Base-by-base conservation (phyloP, 495 filamentous ascomycete species). In the Trichoderma asperelloides region DNA sequence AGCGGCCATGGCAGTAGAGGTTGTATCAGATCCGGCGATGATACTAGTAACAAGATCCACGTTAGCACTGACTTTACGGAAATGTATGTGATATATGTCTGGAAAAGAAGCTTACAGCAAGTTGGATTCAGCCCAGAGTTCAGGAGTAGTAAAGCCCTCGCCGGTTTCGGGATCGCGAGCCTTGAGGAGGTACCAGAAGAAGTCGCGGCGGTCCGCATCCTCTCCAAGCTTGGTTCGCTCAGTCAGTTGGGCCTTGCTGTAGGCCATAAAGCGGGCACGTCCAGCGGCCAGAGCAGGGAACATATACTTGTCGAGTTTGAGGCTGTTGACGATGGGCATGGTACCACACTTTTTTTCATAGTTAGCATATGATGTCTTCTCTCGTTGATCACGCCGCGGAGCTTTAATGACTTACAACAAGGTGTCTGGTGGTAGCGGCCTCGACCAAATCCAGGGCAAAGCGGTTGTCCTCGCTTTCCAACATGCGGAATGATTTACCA, bases 111-210 rank as follows among this genome's bases (percentile, higher is more conserved):
- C 76, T 65, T 70, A 81, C 79, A 91, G 80, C 0, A 92, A 76
- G 72, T 89, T 89, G 5, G 86, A 85, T 73, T 91, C 89, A 40
- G 83, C 85, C 86, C 87, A 89, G 3, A 91, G 80, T 69, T 93
- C 89, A 2, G 83, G 81, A 13, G 80, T 87, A 13, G 79, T 79
- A 70, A 91, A 88, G 0, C 88, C 87, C 65, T 84, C 79, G 62
- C 87, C 88, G 0, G 85, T 87, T 68, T 88, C 83, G 18, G 82
- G 83, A 71, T 89, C 86, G 27, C 74, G 77, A 9, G 86, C 82
- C 60, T 85, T 83, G 57, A 86, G 79, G 40, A 88, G 78, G 68
- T 83, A 78, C 71, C 82, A 83, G 75, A 88, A 87, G 73, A 86
- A 82, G 74, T 91, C 88, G 66, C 87, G 87, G 40, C 87, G 85